Evolutionary conservation across 2,329 filamentous ascomycete genomes (phyloP), one percentile per base, ranked within the genome.

Genomic region (Emmonsiellopsis sp.): DNA sequence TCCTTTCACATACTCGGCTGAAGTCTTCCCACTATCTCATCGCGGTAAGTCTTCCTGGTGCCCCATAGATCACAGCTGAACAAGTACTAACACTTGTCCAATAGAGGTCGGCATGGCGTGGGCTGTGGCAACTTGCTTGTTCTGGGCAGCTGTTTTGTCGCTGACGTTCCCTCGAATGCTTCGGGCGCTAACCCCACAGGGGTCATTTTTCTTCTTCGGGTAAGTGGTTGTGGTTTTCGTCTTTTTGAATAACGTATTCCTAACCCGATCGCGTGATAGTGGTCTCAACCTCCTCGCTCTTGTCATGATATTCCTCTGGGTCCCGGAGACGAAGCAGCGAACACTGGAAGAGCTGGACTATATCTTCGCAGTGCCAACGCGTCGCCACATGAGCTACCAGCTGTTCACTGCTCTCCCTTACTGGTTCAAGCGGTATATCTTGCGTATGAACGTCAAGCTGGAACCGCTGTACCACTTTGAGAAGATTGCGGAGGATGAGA

Each of bases 301-400:
- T 13, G 54, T 81, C 26, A 79, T 86, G 72, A 85, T 86, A 58
- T 84, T 84, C 70, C 70, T 85, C 41, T 80, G 77, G 63, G 67
- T 81, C 0, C 79, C 78, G 1, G 79, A 81, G 62, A 80, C 78
- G 3, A 81, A 79, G 57, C 74, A 80, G 60, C 73, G 74, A 34
- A 80, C 79, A 1, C 62, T 72, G 13, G 78, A 81, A 63, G 80
- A 82, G 63, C 68, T 86, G 37, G 83, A 86, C 57, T 77, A 76
- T 55, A 71, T 77, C 55, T 78, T 79, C 62, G 80, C 78, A 4
- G 80, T 85, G 3, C 80, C 81, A 1, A 83, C 79, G 6, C 68
- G 75, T 20, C 75, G 72, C 50, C 82, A 81, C 60, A 76, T 79
- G 63, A 70, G 67, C 53, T 85, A 85, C 58, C 81, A 85, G 62